Base-by-base conservation (phyloP, 2,329 filamentous ascomycete genomes). In the Helicocarpus griseus region DNA sequence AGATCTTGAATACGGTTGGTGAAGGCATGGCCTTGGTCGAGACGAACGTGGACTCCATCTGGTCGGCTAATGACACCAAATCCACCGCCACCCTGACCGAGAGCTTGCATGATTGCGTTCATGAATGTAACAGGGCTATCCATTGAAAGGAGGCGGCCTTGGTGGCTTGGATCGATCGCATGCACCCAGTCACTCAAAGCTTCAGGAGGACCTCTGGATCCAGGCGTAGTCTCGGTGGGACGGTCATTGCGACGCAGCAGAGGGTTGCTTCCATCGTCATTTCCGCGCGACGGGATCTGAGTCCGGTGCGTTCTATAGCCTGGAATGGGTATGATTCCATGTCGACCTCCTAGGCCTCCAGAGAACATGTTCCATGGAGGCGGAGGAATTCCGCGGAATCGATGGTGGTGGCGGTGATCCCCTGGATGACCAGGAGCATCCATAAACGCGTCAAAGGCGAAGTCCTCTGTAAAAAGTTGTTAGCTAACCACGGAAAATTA, bases 181-280 rank as follows among this genome's bases (percentile, higher is more conserved):
- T 77, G 72, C 13, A 77, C 71, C 75, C 75, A 79, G 54, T 78
- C 75, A 45, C 72, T 73, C 58, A 75, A 72, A 44, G 69, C 65
- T 51, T 75, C 72, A 46, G 61, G 60, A 11, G 64, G 56, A n/a
- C 50, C 65, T 57, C 69, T 67, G 21, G 62, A 64, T 53, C 70
- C 72, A 29, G 61, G 61, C 36, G 60, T 29, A 29, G 56, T 46
- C 28, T 71, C 68, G 38, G 61, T 58, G 24, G 59, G 58, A 45
- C 64, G 66, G 49, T 66, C 70, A 43, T 69, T 68, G 51, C 87
- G 84, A 57, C 89, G 85, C 50, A 97, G 80, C 11, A 97, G 76
- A 40, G 91, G 91, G 63, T 97, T 96, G 21, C 83, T 77, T 3
- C 89, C 89, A 64, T 96, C 90, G 57, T 95, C 89, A 31, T 79